Conservation (phyloP, 1,139 yeast genomes). For the Barnettozyma hawaiiensis region DNA sequence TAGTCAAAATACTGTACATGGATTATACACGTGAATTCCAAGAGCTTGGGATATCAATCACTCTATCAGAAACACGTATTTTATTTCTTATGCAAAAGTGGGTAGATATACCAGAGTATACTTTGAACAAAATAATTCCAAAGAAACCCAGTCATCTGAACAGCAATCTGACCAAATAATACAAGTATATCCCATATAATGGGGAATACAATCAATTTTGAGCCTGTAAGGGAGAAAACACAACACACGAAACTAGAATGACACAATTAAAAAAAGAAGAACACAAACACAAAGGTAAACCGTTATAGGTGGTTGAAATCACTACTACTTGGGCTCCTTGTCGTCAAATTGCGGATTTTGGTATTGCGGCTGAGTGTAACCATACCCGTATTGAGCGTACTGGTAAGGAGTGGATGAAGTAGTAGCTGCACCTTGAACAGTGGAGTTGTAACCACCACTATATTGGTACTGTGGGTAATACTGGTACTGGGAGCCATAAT, state of each 20-base stretch:
- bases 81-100: background rate
- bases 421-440: slow-evolving; percentile 4
- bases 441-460: slow-evolving; percentile 12
- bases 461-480: slow-evolving; percentile 25
- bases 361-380: slow-evolving; percentile 24
- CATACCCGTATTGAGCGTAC: slow-evolving; percentile 21
- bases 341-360: slow-evolving; percentile 21
- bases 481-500: slow-evolving; percentile 21
- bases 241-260: background rate
- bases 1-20: background rate
- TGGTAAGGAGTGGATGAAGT: slow-evolving; percentile 14
- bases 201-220: background rate
- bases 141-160: background rate
- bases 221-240: background rate
- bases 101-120: background rate
- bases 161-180: background rate
- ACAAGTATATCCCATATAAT: background rate
- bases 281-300: too few relatives aligned
- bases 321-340: slow-evolving; percentile 12
- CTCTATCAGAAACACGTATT: background rate
- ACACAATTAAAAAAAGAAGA: background rate
- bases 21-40: background rate
- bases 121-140: background rate
- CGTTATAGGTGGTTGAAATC: background rate
- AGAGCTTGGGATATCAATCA: background rate